Percentiles rank a stretch among this genome's conserved stretches.
Evolutionary conservation across 768 basidiomycete species (phyloP).

Genomic region (Kockovaella imperatae): DNA sequence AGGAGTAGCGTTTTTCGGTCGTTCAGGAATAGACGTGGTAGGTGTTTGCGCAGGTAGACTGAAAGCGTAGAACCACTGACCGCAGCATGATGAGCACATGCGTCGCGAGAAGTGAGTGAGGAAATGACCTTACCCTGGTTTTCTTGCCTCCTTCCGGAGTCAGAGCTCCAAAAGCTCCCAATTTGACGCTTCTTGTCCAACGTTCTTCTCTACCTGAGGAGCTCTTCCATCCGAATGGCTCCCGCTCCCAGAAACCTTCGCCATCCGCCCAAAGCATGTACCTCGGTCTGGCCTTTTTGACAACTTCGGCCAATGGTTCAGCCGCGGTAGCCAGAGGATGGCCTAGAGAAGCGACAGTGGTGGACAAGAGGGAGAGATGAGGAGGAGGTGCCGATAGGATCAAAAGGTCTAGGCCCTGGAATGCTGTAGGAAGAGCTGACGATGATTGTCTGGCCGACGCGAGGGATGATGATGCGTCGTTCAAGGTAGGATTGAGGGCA

Average conservation of each 20-base stretch:
- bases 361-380: slow-evolving; percentile 52
- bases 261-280: slow-evolving; percentile 76
- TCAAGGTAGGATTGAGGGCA: slow-evolving; percentile 8
- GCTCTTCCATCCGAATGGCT: slow-evolving; percentile 69
- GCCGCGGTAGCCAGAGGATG: slow-evolving; percentile 59
- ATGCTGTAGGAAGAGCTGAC: slow-evolving; percentile 65
- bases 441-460: slow-evolving; percentile 60
- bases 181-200: slow-evolving; percentile 69
- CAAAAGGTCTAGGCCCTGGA: slow-evolving; percentile 51
- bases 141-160: slow-evolving; percentile 58
- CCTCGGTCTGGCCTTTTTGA: slow-evolving; percentile 57
- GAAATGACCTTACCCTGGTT: slow-evolving; percentile 59
- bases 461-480: slow-evolving; percentile 49
- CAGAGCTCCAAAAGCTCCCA: slow-evolving; percentile 76
- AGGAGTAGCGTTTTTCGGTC: slow-evolving; percentile 31
- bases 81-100: slow-evolving; percentile 1
- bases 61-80: slow-evolving; percentile 96
- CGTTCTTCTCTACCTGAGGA: slow-evolving; percentile 48
- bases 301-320: slow-evolving; percentile 35
- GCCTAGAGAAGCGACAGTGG: slow-evolving; percentile 45
- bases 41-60: slow-evolving; percentile 58
- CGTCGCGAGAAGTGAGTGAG: neutral
- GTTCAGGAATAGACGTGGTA: slow-evolving; percentile 19
- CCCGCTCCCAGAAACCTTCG: slow-evolving; percentile 86
- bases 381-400: slow-evolving; percentile 61